These are phyloP conservation scores for Phytophthora citricola DNA, from an alignment of 352 stramenopile genomes.

Conservation along the genomic window DNA sequence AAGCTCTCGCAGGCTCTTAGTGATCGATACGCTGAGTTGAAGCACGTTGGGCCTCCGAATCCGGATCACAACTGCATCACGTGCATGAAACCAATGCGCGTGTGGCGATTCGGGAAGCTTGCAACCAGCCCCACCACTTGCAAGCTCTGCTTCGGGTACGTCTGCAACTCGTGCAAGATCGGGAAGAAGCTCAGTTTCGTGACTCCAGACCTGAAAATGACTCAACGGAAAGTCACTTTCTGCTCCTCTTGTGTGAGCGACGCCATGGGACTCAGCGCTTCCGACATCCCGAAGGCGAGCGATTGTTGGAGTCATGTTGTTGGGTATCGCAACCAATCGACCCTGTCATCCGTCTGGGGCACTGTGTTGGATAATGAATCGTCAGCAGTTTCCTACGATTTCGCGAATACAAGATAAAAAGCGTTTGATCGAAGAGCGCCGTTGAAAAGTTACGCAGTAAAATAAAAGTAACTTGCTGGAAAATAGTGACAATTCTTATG, in stretches of 20 bases:
- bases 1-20: conserved; percentile 33
- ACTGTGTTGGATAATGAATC: conserved; percentile 25
- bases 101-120: conserved; percentile 18
- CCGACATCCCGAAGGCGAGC: conserved; percentile 18
- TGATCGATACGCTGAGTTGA: conserved; percentile 25
- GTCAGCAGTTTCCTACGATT: conserved; percentile 21
- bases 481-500: background rate
- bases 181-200: conserved; percentile 36
- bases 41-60: conserved; percentile 14
- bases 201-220: conserved; percentile 28
- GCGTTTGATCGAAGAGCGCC: conserved; percentile 18
- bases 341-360: conserved; percentile 13
- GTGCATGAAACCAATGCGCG: conserved; percentile 34
- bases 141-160: conserved; percentile 28
- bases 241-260: conserved; percentile 36
- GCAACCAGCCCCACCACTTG: conserved; percentile 1
- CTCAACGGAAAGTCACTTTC: conserved; percentile 35
- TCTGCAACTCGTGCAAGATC: conserved; percentile 36
- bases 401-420: conserved; percentile 33
- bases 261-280: conserved; percentile 21
- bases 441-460: background rate
- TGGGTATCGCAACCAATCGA: conserved; percentile 10
- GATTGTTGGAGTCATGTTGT: conserved; percentile 9
- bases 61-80: conserved; percentile 28
- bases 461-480: background rate